Base-by-base conservation (phyloP, 192 early-diverging fungal species). In the Funneliformis mosseae region DNA sequence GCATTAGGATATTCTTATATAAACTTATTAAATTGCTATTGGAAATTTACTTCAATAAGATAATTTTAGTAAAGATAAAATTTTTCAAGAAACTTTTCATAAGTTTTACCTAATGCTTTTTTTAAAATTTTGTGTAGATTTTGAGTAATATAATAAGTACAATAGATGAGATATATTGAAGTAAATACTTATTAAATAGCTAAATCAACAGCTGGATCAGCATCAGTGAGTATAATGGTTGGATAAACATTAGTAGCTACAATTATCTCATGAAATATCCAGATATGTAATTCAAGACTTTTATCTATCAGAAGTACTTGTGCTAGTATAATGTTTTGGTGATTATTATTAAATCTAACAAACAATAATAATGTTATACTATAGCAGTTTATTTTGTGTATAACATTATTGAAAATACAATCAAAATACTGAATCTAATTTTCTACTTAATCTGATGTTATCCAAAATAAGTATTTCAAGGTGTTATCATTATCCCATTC, bases 271-370 rank as follows among this genome's bases (percentile, higher is more conserved):
- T 38, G 1, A 8, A 69, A 69, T 8, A 69, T 69, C 18, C 41
- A 69, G 21, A 38, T 69, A 69, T 69, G 41, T 39, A 18, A 69
- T 38, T 69, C 67, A 69, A 69, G 67, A 38, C 18, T 69, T 69
- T 69, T 33, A 38, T 69, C 41, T 16, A 33, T 28, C 1, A 33
- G 8, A 38, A 69, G 28, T 8, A 4, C 67, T 38, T 69, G 67
- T 16, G 67, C 67, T 5, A 69, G 28, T 33, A 69, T 39, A 8
- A 69, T 38, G 39, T 69, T 69, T 41, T 38, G 18, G 14, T 8
- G 18, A 39, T 69, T 38, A 38, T 69, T 69, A 69, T 69, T 33
- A 69, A 69, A 69, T 69, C 67, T 33, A 39, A 62, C 41, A 69
- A 69, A 38, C 8, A 69, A 69, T 3, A 18, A 69, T 69, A 69